These are phyloP conservation scores for Globisporangium heterothallicum DNA, from an alignment of 352 stramenopile genomes.

Conservation along the genomic window DNA sequence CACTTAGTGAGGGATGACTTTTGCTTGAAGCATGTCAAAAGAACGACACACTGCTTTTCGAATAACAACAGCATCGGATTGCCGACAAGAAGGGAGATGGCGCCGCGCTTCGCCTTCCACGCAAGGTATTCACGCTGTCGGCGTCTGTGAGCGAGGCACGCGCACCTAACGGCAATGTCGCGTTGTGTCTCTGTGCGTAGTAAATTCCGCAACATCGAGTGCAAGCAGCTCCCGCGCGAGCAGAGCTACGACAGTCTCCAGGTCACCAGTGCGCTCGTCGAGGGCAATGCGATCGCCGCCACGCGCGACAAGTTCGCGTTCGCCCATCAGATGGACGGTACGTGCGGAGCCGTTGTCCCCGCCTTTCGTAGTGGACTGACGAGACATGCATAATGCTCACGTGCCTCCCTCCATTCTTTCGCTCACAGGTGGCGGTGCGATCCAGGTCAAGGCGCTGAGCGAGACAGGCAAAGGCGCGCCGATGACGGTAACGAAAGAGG, in stretches of 20 bases:
- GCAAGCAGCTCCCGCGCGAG: slow-evolving; percentile 36
- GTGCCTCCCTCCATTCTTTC: not conserved
- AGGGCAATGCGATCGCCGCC: slow-evolving; percentile 43
- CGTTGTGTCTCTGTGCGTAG: slow-evolving; percentile 20
- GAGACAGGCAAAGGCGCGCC: slow-evolving; percentile 36
- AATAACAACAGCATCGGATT: not conserved
- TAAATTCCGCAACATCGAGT: slow-evolving; percentile 82
- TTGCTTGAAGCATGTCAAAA: slow-evolving; percentile 1
- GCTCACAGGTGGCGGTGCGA: slow-evolving; percentile 33
- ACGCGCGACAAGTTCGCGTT: slow-evolving; percentile 50
- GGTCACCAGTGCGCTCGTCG: slow-evolving; percentile 32
- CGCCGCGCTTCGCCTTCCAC: slow-evolving; percentile 44
- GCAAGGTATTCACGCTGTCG: slow-evolving; percentile 20
- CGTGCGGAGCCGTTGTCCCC: too few species aligned
- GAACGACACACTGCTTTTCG: not conserved
- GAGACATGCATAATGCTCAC: too few species aligned
- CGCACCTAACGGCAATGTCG: not conserved
- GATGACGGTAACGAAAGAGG: slow-evolving; percentile 14
- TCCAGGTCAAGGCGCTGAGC: slow-evolving; percentile 52
- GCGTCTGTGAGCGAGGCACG: not conserved
- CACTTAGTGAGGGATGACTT: not conserved
- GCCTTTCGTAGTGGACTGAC: too few species aligned
- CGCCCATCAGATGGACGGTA: slow-evolving; percentile 55
- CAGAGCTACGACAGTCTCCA: slow-evolving; percentile 67
- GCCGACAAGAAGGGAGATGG: slow-evolving; percentile 22